Base-by-base conservation (phyloP, 2,329 filamentous ascomycete species). In the Mollisiaceae sp. region DNA sequence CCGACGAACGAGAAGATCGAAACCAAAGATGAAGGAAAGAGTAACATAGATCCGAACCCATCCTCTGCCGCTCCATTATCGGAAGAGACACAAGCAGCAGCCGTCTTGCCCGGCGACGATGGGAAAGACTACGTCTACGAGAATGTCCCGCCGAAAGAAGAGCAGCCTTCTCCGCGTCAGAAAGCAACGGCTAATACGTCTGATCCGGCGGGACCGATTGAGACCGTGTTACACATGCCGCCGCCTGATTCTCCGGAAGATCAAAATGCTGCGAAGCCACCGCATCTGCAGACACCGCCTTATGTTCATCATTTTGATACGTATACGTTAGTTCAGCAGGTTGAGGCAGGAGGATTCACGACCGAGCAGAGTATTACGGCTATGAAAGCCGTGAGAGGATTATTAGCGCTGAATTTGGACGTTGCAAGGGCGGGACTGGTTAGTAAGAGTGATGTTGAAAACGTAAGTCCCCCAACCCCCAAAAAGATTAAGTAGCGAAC, bases 221-320 rank as follows among this genome's bases (percentile, higher is more conserved):
- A 86, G 65, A 82, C 82, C 1, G 82, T 87, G 5, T 71, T 82
- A 38, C 79, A 81, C 62, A 82, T 84, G 79, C 73, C 78, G 15
- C 78, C 81, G 4, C 79, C 82, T 8, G 77, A 81, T 55, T 73
- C 73, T n/a, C 71, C 71, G 14, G 75, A 76, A 52, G 67, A 74
- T 41, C 64, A 74, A 54, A 74, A 81, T 60, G 74, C 81, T 32
- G 78, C 80, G 57, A 84, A 85, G 70, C 85, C 86, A 24, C 90
- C 90, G 4, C 89, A 93, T 75, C 85, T 91, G 75, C 83, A 87
- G 57, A 86, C 92, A 0, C 87, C 91, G 8, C 91, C 89, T 0
- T 96, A 97, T 75, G 89, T 97, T 39, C 95, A 99, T 80, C 93
- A 98, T 79, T 99, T 99, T 78, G 94, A 99, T 79, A 97, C 90